Evolutionary conservation across 371 early-diverging fungal species (phyloP).

Genomic region (Lichtheimia ornata): DNA sequence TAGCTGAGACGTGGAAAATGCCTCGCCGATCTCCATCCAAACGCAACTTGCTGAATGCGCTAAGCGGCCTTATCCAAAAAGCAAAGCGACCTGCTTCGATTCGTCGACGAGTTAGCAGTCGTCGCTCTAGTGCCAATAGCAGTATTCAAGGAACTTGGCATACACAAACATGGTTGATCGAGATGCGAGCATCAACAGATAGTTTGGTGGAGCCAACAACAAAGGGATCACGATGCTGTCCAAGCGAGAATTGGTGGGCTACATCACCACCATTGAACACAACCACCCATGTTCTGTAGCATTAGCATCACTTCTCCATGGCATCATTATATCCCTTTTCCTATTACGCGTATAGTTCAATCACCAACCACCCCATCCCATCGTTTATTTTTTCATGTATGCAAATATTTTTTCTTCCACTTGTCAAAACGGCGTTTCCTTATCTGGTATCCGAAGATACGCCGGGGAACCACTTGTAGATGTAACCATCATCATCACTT

Average conservation of each 20-base stretch:
- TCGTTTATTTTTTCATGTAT: neutral
- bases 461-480: neutral
- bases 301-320: neutral
- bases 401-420: neutral
- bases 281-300: neutral
- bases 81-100: slow-evolving; percentile 8
- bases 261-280: slow-evolving; percentile 12
- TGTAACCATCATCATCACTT: neutral
- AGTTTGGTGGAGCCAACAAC: neutral
- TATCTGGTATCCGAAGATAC: neutral
- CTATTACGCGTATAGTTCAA: neutral
- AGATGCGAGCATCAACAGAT: slow-evolving; percentile 11
- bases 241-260: slow-evolving; percentile 23
- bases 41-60: slow-evolving; percentile 15
- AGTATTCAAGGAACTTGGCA: slow-evolving; percentile 6
- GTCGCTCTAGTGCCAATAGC: neutral
- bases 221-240: slow-evolving; percentile 7
- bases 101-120: slow-evolving; percentile 3
- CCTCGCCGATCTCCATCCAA: slow-evolving; percentile 13
- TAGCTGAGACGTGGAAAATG: neutral
- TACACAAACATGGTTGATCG: slow-evolving; percentile 16
- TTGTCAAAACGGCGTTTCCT: neutral
- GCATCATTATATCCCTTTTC: slow-evolving; percentile 1
- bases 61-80: slow-evolving; percentile 15
- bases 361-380: neutral